Percentiles rank a stretch among this genome's conserved stretches.
Evolutionary conservation across 2,329 filamentous ascomycete genomes (phyloP).

Genomic region (Fusarium oligoseptatum): DNA sequence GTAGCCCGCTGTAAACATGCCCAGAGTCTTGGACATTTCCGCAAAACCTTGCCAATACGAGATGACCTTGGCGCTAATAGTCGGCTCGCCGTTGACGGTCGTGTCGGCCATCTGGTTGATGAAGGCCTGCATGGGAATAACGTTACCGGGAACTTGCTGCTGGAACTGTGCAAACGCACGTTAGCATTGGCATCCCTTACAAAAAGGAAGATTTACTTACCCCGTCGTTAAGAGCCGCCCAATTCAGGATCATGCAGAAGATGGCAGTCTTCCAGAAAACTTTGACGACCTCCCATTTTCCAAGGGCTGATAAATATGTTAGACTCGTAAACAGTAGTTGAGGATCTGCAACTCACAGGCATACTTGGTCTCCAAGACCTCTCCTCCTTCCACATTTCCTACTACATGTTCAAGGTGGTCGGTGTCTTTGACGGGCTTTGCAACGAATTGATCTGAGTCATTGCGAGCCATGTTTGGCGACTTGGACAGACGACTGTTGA

Average conservation of each 20-base stretch:
- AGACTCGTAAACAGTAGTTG: neutral
- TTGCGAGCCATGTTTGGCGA: neutral
- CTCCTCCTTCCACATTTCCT: neutral
- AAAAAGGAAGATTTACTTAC: neutral
- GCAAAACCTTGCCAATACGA: slow-evolving; percentile 28
- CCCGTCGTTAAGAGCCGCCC: slow-evolving; percentile 1
- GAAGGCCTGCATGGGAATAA: slow-evolving; percentile 21
- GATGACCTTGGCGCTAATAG: slow-evolving; percentile 22
- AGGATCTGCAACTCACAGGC: neutral
- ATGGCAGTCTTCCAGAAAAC: slow-evolving; percentile 12
- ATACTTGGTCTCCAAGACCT: neutral
- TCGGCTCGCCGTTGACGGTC: slow-evolving; percentile 16
- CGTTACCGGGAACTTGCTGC: slow-evolving; percentile 11
- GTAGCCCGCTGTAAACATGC: slow-evolving; percentile 11
- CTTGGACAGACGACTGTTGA: neutral
- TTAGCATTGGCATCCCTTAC: neutral
- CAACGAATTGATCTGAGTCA: neutral
- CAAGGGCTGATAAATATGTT: neutral
- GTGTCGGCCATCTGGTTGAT: slow-evolving; percentile 21
- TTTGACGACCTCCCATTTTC: slow-evolving; percentile 6
- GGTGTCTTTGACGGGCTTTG: neutral
- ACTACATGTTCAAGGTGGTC: neutral
- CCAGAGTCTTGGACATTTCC: slow-evolving; percentile 24
- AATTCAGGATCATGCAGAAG: slow-evolving; percentile 16
- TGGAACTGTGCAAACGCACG: neutral